These are phyloP conservation scores for Globisporangium nunn DNA, from an alignment of 352 stramenopile species.

Conservation along the genomic window DNA sequence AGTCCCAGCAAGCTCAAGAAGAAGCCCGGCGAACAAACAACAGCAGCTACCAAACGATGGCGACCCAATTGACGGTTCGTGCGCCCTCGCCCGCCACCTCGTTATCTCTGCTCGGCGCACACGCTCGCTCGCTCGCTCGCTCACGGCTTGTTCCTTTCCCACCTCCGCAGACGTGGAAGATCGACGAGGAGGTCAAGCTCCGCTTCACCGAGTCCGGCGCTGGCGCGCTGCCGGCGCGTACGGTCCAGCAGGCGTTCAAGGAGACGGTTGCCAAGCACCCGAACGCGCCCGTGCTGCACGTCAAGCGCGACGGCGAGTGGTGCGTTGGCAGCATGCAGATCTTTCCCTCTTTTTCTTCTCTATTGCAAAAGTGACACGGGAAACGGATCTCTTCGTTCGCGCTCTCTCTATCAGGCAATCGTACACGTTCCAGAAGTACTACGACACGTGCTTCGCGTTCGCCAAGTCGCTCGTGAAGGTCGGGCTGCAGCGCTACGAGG, in stretches of 20 bases:
- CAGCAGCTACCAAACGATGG: background rate
- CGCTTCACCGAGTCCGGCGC: conserved; percentile 46
- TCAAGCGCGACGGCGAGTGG: conserved; percentile 72
- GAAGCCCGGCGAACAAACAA: no score
- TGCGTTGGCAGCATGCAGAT: conserved; percentile 15
- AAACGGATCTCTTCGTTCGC: conserved; percentile 1
- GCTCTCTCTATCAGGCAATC: conserved; percentile 29
- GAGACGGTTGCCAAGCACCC: conserved; percentile 47
- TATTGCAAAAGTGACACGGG: background rate
- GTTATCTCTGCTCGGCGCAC: conserved; percentile 16
- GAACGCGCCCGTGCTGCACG: conserved; percentile 49
- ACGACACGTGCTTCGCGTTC: conserved; percentile 67
- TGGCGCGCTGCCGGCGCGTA: conserved; percentile 35
- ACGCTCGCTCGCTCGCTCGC: conserved; percentile 26
- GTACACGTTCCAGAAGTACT: conserved; percentile 71
- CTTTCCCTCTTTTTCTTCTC: background rate
- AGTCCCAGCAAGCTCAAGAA: conserved; percentile 5
- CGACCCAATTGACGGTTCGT: conserved; percentile 33
- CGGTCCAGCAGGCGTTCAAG: conserved; percentile 53
- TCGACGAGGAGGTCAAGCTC: conserved; percentile 79
- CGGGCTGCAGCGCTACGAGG: conserved; percentile 64
- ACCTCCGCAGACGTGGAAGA: conserved; percentile 64
- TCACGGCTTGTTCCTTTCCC: background rate
- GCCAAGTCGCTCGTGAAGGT: conserved; percentile 74
- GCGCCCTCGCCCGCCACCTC: background rate